Conservation (phyloP, 2,329 filamentous ascomycete genomes). For the Botrytis squamosa region DNA sequence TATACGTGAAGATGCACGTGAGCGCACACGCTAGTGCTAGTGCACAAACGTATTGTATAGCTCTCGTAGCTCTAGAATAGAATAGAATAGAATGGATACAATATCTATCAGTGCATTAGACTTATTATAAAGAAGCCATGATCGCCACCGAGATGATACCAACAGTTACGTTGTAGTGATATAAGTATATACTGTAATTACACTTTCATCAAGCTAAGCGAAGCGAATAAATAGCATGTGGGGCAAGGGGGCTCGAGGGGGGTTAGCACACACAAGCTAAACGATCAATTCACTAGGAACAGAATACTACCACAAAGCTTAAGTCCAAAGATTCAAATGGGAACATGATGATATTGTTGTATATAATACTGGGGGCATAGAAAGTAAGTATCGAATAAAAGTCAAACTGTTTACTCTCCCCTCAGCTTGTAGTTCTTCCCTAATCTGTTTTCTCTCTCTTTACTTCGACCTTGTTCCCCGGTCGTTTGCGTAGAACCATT, state of each 20-base stretch:
- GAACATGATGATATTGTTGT: background rate
- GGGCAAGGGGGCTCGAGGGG: background rate
- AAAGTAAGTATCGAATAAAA: background rate
- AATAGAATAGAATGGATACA: no score
- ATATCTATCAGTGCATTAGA: no score
- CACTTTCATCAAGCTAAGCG: background rate
- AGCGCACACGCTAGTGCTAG: no score
- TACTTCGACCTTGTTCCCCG: background rate
- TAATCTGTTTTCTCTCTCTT: background rate
- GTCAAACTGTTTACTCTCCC: background rate
- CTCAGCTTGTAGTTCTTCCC: background rate
- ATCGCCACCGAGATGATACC: no score
- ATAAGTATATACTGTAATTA: background rate
- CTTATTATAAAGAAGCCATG: no score
- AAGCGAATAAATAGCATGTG: background rate
- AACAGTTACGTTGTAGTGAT: background rate
- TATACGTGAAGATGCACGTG: no score
- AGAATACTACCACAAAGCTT: background rate
- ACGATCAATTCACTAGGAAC: background rate
- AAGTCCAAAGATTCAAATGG: rapidly evolving
- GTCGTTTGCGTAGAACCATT: no score
- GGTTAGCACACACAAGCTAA: background rate
- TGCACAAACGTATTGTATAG: no score
- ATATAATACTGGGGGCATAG: background rate
- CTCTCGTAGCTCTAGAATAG: no score